These are phyloP conservation scores for Trichoderma koningiopsis DNA, from an alignment of 2,329 filamentous ascomycete genomes.

Conservation along the genomic window DNA sequence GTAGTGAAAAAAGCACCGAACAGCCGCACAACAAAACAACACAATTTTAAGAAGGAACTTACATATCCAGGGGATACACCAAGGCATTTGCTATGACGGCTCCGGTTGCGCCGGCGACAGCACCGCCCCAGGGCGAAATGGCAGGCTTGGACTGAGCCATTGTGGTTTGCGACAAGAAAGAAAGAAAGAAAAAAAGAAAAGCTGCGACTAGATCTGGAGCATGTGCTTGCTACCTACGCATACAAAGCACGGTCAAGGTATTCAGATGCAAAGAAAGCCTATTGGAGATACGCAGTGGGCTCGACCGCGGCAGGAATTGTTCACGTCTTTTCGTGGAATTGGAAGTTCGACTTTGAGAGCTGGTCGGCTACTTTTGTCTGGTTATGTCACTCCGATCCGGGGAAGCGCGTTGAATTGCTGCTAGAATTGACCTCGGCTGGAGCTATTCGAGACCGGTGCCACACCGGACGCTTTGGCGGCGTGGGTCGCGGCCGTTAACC, in stretches of 20 bases:
- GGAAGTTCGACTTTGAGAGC: neutral
- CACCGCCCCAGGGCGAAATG: constrained; percentile 90
- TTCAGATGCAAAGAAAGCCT: neutral
- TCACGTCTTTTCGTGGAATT: neutral
- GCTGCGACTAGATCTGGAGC: constrained; percentile 5
- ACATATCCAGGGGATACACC: constrained; percentile 97
- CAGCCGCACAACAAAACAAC: neutral
- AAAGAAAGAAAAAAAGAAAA: neutral
- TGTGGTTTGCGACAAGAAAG: constrained; percentile 41
- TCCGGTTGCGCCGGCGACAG: constrained; percentile 87
- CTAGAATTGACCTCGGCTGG: constrained; percentile 20
- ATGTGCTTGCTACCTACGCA: constrained; percentile 2
- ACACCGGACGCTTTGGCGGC: neutral
- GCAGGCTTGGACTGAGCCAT: constrained; percentile 64
- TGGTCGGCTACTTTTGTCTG: neutral
- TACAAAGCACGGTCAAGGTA: neutral
- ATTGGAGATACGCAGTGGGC: neutral
- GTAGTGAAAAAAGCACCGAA: neutral
- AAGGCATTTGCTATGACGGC: constrained; percentile 93
- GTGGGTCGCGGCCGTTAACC: constrained; percentile 6
- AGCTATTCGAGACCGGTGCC: neutral
- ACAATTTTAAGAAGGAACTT: constrained; percentile 42
- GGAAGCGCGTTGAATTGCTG: constrained; percentile 5
- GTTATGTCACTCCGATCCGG: constrained; percentile 23
- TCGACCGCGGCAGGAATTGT: neutral